These are phyloP conservation scores for Tulasnella sp. DNA, from an alignment of 768 basidiomycete species.

Conservation along the genomic window DNA sequence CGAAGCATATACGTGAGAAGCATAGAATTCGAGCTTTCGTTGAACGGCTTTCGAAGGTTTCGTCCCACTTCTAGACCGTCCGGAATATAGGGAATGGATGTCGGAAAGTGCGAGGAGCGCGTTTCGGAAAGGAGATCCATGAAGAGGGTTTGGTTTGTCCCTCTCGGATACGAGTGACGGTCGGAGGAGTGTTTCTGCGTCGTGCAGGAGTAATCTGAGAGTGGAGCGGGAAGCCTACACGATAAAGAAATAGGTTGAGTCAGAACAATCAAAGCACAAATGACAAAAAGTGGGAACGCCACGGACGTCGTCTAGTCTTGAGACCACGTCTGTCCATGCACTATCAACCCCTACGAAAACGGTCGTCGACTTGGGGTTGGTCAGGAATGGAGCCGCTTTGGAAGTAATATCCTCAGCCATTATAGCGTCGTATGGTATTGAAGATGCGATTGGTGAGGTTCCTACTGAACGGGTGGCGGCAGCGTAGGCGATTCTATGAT, in stretches of 20 bases:
- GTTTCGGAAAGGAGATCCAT: slow-evolving; percentile 36
- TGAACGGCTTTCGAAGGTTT: slow-evolving; percentile 35
- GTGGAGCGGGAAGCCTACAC: slow-evolving; percentile 31
- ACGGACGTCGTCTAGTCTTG: slow-evolving; percentile 37
- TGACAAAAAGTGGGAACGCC: neutral
- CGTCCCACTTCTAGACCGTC: no score
- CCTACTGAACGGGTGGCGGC: slow-evolving; percentile 57
- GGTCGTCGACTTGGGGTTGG: slow-evolving; percentile 50
- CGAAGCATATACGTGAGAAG: slow-evolving; percentile 40
- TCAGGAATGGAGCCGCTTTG: slow-evolving; percentile 55
- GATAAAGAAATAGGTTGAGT: neutral
- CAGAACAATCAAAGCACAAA: neutral
- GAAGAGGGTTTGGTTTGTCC: slow-evolving; percentile 2
- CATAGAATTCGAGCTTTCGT: slow-evolving; percentile 64
- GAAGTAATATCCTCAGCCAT: slow-evolving; percentile 46
- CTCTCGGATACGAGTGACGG: slow-evolving; percentile 33
- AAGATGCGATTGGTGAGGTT: slow-evolving; percentile 47
- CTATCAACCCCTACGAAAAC: slow-evolving; percentile 44
- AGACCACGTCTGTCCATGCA: slow-evolving; percentile 57
- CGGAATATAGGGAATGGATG: slow-evolving; percentile 38
- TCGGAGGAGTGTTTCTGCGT: slow-evolving; percentile 46
- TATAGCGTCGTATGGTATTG: slow-evolving; percentile 37
- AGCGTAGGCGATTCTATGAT: slow-evolving; percentile 50
- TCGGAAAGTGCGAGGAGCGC: slow-evolving; percentile 51
- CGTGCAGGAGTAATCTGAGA: slow-evolving; percentile 42